phyloP scores from a whole-genome alignment of 768 basidiomycete species.

The Melanogaster broomeanus region DNA sequence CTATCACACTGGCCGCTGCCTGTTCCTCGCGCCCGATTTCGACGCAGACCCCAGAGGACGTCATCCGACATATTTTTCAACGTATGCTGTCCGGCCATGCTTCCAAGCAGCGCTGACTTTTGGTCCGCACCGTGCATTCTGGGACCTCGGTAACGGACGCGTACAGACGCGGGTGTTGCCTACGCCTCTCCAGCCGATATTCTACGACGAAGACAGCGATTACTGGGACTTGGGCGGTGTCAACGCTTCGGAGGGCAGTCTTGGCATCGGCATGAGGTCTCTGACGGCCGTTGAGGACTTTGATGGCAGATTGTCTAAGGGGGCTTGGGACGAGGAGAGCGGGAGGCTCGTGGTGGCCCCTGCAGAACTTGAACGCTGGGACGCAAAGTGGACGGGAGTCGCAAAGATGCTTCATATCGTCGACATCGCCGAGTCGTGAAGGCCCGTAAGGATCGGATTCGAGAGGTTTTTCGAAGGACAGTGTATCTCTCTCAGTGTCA shows the following conservation, averaged over 20 bases:
- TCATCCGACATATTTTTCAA: constrained; percentile 15
- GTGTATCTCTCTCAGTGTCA: background rate
- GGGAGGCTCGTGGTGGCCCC: constrained; percentile 10
- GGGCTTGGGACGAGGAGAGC: constrained; percentile 16
- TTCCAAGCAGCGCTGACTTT: constrained; percentile 5
- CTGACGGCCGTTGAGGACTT: background rate
- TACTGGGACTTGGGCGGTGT: constrained; percentile 6
- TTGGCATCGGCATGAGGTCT: background rate
- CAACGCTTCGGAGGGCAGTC: background rate
- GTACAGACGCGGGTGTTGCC: constrained; percentile 5
- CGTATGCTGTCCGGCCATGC: constrained; percentile 5
- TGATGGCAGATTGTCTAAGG: background rate
- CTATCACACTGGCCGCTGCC: constrained; percentile 8
- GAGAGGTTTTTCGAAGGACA: background rate
- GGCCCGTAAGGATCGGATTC: too few species aligned
- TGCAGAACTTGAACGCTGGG: background rate
- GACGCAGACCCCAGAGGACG: constrained; percentile 5
- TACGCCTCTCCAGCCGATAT: constrained; percentile 1
- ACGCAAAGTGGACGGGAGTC: background rate
- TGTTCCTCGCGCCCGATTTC: constrained; percentile 10
- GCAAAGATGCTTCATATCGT: background rate
- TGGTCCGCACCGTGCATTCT: constrained; percentile 15
- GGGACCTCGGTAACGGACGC: constrained; percentile 10
- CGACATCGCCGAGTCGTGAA: background rate
- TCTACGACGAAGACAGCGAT: background rate